A percentile compares a stretch with the other conserved stretches of the same genome.
phyloP scores from a whole-genome alignment of 1,284 basidiomycete species.

The Volvariella surrecta region DNA sequence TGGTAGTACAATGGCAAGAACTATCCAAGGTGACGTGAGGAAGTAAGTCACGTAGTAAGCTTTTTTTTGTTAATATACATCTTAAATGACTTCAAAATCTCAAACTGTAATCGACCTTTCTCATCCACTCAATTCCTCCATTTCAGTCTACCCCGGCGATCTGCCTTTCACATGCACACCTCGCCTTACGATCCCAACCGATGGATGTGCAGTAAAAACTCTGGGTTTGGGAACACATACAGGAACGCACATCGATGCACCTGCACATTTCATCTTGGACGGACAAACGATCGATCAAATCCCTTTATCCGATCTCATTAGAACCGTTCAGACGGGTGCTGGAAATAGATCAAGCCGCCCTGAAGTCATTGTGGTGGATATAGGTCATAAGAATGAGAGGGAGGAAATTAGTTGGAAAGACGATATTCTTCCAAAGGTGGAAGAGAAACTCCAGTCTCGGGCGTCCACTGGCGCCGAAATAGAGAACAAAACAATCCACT shows the following conservation, averaged over 20 bases:
- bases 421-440: slow-evolving; percentile 15
- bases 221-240: slow-evolving; percentile 49
- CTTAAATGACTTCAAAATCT: too few relatives aligned
- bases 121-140: slow-evolving; percentile 34
- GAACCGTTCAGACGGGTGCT: slow-evolving; percentile 10
- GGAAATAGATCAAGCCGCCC: too few relatives aligned
- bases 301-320: slow-evolving; percentile 39
- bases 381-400: slow-evolving; percentile 28
- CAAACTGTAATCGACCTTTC: slow-evolving; percentile 47
- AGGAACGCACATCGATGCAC: slow-evolving; percentile 70
- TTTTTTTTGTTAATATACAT: too few relatives aligned
- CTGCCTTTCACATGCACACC: slow-evolving; percentile 32
- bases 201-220: slow-evolving; percentile 42
- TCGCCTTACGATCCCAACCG: slow-evolving; percentile 25
- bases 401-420: slow-evolving; percentile 47
- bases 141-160: slow-evolving; percentile 48
- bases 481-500: too few relatives aligned
- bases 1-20: too few relatives aligned
- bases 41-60: too few relatives aligned
- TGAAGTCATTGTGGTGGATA: slow-evolving; percentile 40
- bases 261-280: slow-evolving; percentile 54
- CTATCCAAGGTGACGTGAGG: too few relatives aligned
- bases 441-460: background rate
- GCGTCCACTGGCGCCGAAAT: too few relatives aligned
- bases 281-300: slow-evolving; percentile 50